Conservation (phyloP, 257 asterid species). For the Misopates orontium region DNA sequence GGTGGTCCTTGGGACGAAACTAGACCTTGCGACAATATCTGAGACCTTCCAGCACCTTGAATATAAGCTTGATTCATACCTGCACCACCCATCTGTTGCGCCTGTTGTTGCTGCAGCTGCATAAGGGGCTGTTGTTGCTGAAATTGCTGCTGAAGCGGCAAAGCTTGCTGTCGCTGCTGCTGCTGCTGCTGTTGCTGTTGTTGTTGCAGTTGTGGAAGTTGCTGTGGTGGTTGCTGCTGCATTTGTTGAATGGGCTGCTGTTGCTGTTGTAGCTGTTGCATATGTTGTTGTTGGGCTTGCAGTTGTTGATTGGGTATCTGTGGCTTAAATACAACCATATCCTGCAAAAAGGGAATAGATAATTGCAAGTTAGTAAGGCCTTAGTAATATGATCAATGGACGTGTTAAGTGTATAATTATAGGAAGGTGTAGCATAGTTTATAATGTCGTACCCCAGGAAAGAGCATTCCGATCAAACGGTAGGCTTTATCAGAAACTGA, state of each 20-base stretch:
- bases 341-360: conserved; percentile 37
- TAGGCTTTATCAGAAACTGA: conserved; percentile 77
- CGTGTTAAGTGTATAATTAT: too few relatives aligned
- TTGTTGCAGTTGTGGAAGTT: conserved; percentile 33
- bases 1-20: conserved; percentile 72
- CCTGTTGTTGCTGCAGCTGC: conserved; percentile 36
- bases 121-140: conserved; percentile 38
- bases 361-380: too few relatives aligned
- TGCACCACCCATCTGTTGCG: conserved; percentile 57
- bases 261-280: too few relatives aligned
- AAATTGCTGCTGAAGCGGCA: conserved; percentile 30
- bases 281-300: conserved; percentile 35
- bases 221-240: conserved; percentile 21
- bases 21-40: conserved; percentile 70
- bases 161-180: conserved; percentile 29
- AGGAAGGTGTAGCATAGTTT: background rate
- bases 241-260: too few relatives aligned
- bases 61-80: conserved; percentile 66
- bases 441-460: conserved; percentile 70
- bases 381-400: too few relatives aligned
- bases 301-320: conserved; percentile 57
- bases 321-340: conserved; percentile 86
- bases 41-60: conserved; percentile 74
- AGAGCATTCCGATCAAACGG: conserved; percentile 89
- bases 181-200: conserved; percentile 45